Conservation (phyloP, 495 filamentous ascomycete species). For the Diplogelasinospora grovesii region DNA sequence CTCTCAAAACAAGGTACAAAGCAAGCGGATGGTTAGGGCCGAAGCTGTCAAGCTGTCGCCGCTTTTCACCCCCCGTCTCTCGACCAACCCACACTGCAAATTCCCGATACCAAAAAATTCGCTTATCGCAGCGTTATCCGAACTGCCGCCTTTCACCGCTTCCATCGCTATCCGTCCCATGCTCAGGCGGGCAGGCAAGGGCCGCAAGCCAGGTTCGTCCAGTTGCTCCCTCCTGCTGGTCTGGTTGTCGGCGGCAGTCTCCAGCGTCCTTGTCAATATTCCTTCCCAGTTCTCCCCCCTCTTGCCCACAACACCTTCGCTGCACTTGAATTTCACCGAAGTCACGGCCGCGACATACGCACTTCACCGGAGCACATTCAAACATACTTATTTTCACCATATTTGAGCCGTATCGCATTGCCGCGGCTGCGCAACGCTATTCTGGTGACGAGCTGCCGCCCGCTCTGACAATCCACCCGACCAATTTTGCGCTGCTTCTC, state of each 20-base stretch:
- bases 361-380: not conserved
- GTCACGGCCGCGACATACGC: not conserved
- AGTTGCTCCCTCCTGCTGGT: constrained; percentile 16
- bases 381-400: not conserved
- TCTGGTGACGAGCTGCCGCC: constrained; percentile 12
- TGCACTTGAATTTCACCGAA: not conserved
- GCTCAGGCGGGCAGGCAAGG: constrained; percentile 20
- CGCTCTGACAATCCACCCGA: constrained; percentile 5
- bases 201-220: constrained; percentile 9
- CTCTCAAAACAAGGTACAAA: no score
- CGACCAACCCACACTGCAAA: constrained; percentile 1
- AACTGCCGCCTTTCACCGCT: constrained; percentile 22
- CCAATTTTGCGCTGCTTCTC: constrained; percentile 23
- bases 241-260: constrained; percentile 13
- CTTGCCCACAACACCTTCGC: constrained; percentile 13
- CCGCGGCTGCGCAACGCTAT: constrained; percentile 11
- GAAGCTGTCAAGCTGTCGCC: not conserved
- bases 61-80: not conserved
- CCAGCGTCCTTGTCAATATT: constrained; percentile 16
- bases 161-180: constrained; percentile 6
- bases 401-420: constrained; percentile 3
- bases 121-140: constrained; percentile 29
- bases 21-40: not conserved
- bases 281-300: constrained; percentile 9
- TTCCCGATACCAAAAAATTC: constrained; percentile 22